Evolutionary conservation across 2,329 filamentous ascomycete genomes (phyloP), one percentile per base, ranked within the genome.

Genomic region (Alternaria arborescens): DNA sequence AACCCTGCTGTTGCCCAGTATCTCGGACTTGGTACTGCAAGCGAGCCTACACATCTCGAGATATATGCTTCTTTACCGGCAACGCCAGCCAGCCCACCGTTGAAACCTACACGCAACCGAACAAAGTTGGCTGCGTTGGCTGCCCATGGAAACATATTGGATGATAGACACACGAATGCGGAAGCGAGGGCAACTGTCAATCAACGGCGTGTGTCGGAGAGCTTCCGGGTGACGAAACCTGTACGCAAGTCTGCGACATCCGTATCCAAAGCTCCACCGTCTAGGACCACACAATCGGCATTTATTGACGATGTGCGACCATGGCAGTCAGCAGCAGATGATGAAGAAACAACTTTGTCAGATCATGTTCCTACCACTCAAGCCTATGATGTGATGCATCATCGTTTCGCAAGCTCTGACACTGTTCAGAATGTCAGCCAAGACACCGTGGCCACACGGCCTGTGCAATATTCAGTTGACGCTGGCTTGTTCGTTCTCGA

Each of bases 1-100:
- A 71, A 76, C 50, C 66, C 71, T 22, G 54, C 66, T 28, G 66
- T 77, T 14, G 74, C 71, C 12, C 57, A 67, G 6, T 75, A 78
- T 46, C 67, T 77, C 1, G 74, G 73, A 8, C 52, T 76, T 3
- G 69, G 65, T 26, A 54, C 36, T 43, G 44, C 60, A 7, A 36
- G 48, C 18, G 72, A 73, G 42, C 66, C 70, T 18, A 22, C 57
- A 11, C 66, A 68, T 48, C 48, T 73, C n/a, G 53, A 64, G 4
- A 69, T 61, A 46, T 61, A 65, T 61, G 66, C 60, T 4, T 56
- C 65, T 30, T 40, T 57, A n/a, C 51, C 55, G 26, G 42, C 59
- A 26, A 40, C 44, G 8, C 52, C 60, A 20, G 20, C 41, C 18
- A 32, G 40, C 34, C 30, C 58, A 12, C 50, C 55, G 30, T 46